These are phyloP conservation scores for Angomonas desouzai DNA, from an alignment of 208 protist genomes.

Conservation along the genomic window DNA sequence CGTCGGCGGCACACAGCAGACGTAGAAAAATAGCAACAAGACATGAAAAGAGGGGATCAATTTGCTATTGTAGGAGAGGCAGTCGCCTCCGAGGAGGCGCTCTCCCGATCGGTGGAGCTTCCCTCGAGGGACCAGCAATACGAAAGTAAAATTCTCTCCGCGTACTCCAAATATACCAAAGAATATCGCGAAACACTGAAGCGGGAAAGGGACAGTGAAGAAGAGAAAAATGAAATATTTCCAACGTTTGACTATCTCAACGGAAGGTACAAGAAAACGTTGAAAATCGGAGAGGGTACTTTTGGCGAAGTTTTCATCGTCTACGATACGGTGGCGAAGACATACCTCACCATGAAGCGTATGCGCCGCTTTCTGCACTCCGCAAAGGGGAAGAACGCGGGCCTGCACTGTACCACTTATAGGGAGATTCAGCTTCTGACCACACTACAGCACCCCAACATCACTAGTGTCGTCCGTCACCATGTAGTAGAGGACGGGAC, in stretches of 20 bases:
- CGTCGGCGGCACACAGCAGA: too few relatives aligned
- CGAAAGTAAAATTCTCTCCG: not conserved
- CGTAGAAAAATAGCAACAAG: not conserved
- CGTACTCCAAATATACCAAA: not conserved
- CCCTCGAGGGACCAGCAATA: not conserved
- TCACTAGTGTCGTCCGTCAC: slow-evolving; percentile 60
- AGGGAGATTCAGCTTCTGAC: slow-evolving; percentile 71
- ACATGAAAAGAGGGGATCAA: not conserved
- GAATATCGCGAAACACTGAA: slow-evolving; percentile 1
- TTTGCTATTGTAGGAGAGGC: not conserved
- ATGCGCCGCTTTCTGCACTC: slow-evolving; percentile 62
- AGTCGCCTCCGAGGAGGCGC: not conserved
- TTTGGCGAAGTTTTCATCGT: slow-evolving; percentile 87
- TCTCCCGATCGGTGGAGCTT: not conserved
- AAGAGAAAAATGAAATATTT: not conserved
- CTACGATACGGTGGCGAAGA: slow-evolving; percentile 57
- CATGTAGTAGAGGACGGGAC: slow-evolving; percentile 65
- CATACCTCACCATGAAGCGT: slow-evolving; percentile 84
- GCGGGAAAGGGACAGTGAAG: not conserved
- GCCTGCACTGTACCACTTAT: slow-evolving; percentile 71
- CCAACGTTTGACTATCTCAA: slow-evolving; percentile 27
- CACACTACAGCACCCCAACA: slow-evolving; percentile 67
- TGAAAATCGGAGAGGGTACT: slow-evolving; percentile 83
- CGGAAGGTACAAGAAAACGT: slow-evolving; percentile 48
- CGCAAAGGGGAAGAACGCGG: slow-evolving; percentile 24